These are phyloP conservation scores for Entomortierella beljakovae DNA, from an alignment of 192 early-diverging fungal species.

Conservation along the genomic window DNA sequence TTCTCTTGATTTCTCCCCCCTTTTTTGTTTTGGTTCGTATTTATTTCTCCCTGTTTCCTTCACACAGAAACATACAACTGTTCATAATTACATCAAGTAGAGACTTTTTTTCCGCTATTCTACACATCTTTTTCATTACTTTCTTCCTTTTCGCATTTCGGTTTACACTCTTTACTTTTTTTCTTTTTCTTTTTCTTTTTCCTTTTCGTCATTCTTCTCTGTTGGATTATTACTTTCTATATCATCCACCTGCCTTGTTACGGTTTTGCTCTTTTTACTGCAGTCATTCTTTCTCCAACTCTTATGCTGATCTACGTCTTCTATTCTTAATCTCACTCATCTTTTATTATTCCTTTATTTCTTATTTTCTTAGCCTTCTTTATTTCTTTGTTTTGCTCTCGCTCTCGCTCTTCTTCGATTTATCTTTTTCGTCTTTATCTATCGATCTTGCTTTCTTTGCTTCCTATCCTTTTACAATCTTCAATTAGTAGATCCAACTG, in stretches of 20 bases:
- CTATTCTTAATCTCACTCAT: neutral
- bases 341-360: neutral
- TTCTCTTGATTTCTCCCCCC: no score
- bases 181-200: neutral
- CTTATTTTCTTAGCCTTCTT: conserved; percentile 1
- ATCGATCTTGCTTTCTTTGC: neutral
- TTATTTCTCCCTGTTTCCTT: no score
- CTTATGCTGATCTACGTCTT: neutral
- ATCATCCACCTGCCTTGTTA: neutral
- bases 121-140: no score
- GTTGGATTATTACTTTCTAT: neutral
- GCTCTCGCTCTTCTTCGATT: neutral
- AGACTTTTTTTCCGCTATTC: no score
- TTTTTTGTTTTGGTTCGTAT: no score
- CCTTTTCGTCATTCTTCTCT: neutral
- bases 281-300: neutral
- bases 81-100: no score
- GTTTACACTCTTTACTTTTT: no score
- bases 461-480: neutral
- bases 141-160: no score
- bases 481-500: neutral
- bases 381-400: neutral
- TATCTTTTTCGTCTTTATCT: neutral
- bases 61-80: no score
- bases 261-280: no score